Evolutionary conservation across 1,139 yeast species (phyloP), one percentile per base, ranked within the genome.

Genomic region (Scheffersomyces quercinus): DNA sequence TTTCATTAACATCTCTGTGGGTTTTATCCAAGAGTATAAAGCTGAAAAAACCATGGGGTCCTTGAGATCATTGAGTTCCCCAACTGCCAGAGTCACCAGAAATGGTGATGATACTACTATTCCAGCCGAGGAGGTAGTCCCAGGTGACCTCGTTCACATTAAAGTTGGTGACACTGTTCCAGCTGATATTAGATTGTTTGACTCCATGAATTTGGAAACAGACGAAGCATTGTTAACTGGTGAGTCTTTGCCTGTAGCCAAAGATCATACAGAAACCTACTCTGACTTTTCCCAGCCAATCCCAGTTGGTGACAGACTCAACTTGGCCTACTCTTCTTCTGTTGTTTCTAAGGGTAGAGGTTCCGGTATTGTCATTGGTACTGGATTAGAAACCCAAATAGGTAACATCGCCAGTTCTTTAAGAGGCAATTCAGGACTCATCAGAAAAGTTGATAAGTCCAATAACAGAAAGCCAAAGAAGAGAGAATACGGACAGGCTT

Each of bases 1-100:
- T 29, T 65, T 67, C 35, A 73, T 87, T 49, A 87, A 87, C 59
- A 82, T 86, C 38, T 66, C 67, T 26, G 85, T 87, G 39, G 95
- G 95, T 1, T 79, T 84, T 43, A 64, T 80, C 50, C 95, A 87
- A 62, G 90, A 85, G 59, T 70, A 73, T 52, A 80, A 81, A 48
- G 95, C 95, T 2, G 93, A 86, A 54, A 81, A 84, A 61, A 86
- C 95, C 1, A 86, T 87, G 90, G 88, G 85, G 29, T 82, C 91
- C 1, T 75, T 87, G 43, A 74, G 82, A 48, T 76, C 83, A 3
- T 74, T 87, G 46, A 78, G 87, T 41, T 82, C 91, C 1, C 91
- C 95, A 11, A 77, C 86, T 3, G 93, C 95, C 0, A 70, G 79
- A 41, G 89, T 82, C 10, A 71, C 82, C 42, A 75, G 95, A 62